Conservation (phyloP, 73 alveolate genomes). For the Stentor roeselii region DNA sequence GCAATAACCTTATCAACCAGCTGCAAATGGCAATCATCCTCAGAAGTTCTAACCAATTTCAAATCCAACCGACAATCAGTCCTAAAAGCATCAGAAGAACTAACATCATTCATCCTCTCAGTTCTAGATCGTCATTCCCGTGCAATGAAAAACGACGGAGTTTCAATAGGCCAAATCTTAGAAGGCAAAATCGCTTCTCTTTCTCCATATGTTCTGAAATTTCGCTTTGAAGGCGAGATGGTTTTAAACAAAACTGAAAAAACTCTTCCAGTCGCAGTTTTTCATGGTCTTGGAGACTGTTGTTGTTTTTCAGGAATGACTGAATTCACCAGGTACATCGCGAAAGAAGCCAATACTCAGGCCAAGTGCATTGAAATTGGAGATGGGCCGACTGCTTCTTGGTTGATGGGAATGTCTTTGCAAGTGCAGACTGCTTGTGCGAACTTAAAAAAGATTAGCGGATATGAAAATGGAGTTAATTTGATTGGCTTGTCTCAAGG, state of each 20-base stretch:
- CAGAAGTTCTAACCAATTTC: neutral
- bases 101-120: neutral
- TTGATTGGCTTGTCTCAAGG: conserved; percentile 87
- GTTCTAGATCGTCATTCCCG: no score
- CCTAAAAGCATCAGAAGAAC: neutral
- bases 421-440: conserved; percentile 80
- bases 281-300: conserved; percentile 63
- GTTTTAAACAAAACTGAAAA: neutral
- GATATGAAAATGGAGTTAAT: conserved; percentile 64
- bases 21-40: neutral
- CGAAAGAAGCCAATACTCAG: conserved; percentile 41
- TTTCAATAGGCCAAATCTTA: neutral
- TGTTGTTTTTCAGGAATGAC: conserved; percentile 54
- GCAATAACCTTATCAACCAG: neutral
- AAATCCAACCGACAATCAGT: neutral
- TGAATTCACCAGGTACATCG: conserved; percentile 46
- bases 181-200: neutral
- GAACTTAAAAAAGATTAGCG: conserved; percentile 44
- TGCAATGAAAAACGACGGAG: neutral
- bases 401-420: conserved; percentile 61
- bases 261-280: conserved; percentile 54
- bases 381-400: conserved; percentile 56
- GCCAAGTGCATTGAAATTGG: conserved; percentile 84
- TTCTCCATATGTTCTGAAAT: neutral
- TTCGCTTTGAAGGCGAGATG: neutral